Evolutionary conservation across 208 protist species (phyloP), one percentile per base, ranked within the genome.

Genomic region (Blastocrithidia nonstop): DNA sequence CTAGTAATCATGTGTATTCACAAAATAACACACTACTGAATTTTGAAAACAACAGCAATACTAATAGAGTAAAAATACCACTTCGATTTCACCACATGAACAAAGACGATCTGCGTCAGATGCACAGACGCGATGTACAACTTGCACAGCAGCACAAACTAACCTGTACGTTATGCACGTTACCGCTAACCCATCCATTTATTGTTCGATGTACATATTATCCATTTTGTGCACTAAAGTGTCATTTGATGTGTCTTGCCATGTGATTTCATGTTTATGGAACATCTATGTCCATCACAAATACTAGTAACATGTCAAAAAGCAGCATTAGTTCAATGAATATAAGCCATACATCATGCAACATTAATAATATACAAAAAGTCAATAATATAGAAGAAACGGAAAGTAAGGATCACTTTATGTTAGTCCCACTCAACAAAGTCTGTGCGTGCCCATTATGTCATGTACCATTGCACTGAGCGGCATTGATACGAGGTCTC

Each of bases 391-490:
- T 11, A n/a, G 42, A 33, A 33, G 27, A 54, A 49, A 15, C 46
- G 41, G n/a, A n/a, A n/a, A n/a, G n/a, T n/a, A n/a, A n/a, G n/a
- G n/a, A n/a, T n/a, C n/a, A n/a, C n/a, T 23, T 48, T 38, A 29
- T 36, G 19, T 27, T 66, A 15, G 25, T 59, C 24, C 39, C 71
- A 27, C 13, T 19, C 31, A n/a, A n/a, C 5, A 19, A 40, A 29
- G 59, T 75, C 3, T 75, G 57, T 22, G 41, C 45, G 6, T 91
- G 82, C 41, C 77, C 82, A 11, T 58, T 91, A 19, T 91, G 82
- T 35, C 58, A 60, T 31, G 66, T 62, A 24, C 8, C 29, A 16
- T 56, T 91, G 33, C 71, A 78, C 20, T 91, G 82, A 78, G 57
- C 59, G 3, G 36, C 62, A 11, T 49, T 84, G 20, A 54, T 88